Base-by-base conservation (phyloP, 2,329 filamentous ascomycete species). In the Ophidiomyces ophidiicola region DNA sequence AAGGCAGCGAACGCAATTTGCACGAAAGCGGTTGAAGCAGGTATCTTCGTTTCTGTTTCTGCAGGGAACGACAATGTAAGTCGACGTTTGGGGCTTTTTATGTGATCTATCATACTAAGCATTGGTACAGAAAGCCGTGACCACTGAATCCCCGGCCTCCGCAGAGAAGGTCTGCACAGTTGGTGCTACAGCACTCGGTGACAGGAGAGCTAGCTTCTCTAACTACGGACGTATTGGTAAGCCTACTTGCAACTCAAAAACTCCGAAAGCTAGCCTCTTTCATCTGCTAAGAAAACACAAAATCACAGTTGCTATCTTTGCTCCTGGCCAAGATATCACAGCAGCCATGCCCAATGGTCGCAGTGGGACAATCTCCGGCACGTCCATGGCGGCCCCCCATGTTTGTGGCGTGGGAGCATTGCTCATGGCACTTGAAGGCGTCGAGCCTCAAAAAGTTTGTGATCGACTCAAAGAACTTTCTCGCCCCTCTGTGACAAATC, bases 371-470 rank as follows among this genome's bases (percentile, higher is more conserved):
- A 55, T 59, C 34, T 60, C 55, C 14, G 57, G 57, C 31, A 60
- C 58, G 29, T 59, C 58, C 5, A 57, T 58, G 51, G 55, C 57
- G 21, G 51, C 55, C 10, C 60, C 60, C 44, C 61, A 62, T 52
- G 68, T 74, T 44, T 66, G 70, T 6, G 72, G 72, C 40, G 59
- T 73, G 36, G 67, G 71, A 43, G 68, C 71, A 3, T 70, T 69
- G 50, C 57, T 71, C 31, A 69, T 53, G 43, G 51, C 62, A 37
- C 63, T 75, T 39, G 69, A 75, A 58, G 51, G 57, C 37, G 55
- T 76, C 44, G 62, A 57, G 4, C 56, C 59, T 29, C 59, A 55
- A 26, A 59, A 51, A 6, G 66, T 75, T 37, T 60, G 59, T 21
- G 46, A 61, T 42, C 61, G 67, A 44, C 68, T 79, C 52, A 69